Evolutionary conservation across 306 rosid species (phyloP), one percentile per base, ranked within the genome.

Genomic region (Cicer pinnatifidum): DNA sequence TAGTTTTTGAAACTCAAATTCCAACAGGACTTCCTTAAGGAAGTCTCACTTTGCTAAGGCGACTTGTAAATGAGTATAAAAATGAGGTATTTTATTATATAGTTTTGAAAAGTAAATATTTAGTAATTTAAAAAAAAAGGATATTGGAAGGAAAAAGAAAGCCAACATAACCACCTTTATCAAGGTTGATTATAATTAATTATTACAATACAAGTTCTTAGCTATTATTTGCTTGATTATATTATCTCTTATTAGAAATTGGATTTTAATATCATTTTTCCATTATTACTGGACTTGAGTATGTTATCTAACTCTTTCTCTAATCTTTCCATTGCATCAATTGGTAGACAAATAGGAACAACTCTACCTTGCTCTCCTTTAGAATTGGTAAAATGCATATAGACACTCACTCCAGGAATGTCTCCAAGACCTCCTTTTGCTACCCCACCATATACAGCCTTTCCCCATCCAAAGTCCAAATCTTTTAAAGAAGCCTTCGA

Each of bases 271-370:
- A 44, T 45, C 10, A 1, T 4, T 19, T 17, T 5, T 28, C 35
- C 5, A 46, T 23, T 23, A 6, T 6, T 45, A 19, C 43, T 43
- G 9, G 40, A 23, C 13, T 54, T 33, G 23, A 67, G 60, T 1
- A 38, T 6, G 1, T 10, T 7, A 60, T 68, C 17, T 11, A 74
- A 62, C 85, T 79, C 84, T 19, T 39, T 9, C 4, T 15, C 64
- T n/a, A 88, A 85, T 57, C 82, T 78, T 9, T 75, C 70, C 88
- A 88, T 78, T 13, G 78, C 71, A 13, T 54, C 50, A 0, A 2
- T 1, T 1, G 87, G 87, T 57, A 88, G 68, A 44, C 72, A 84
- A 1, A 88, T 19, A 0, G 73, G 58, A 17, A 86, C 73, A 33
- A 75, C 15, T 43, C 71, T 69, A 1, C 88, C 86, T 5, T 72